Evolutionary conservation across 108 stramenopile genomes (phyloP).

Genomic region (Skeletonema menzelii): DNA sequence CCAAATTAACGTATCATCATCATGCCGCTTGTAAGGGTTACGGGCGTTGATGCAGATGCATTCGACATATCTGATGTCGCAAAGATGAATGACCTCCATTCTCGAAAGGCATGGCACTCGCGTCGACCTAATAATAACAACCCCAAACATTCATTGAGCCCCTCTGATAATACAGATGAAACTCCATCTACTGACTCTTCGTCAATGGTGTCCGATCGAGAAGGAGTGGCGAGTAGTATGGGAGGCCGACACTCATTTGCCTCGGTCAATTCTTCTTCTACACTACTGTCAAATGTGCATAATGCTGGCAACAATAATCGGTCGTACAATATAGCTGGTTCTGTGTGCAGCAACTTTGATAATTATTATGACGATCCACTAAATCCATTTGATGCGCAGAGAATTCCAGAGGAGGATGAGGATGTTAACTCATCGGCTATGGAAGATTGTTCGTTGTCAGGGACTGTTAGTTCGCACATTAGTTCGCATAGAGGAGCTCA

Average conservation of each 20-base stretch:
- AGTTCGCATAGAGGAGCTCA: neutral
- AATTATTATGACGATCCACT: conserved; percentile 13
- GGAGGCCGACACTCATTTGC: neutral
- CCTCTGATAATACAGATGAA: conserved; percentile 10
- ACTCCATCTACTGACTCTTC: conserved; percentile 9
- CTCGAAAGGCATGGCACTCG: conserved; percentile 6
- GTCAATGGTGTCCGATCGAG: neutral
- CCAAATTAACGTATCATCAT: too few relatives aligned
- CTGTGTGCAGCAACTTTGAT: neutral
- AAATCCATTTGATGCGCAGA: conserved; percentile 2
- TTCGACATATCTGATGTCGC: conserved; percentile 29
- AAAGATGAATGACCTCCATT: conserved; percentile 8
- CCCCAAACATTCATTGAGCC: conserved; percentile 2
- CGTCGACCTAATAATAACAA: neutral
- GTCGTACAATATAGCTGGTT: too few relatives aligned
- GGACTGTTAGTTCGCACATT: neutral
- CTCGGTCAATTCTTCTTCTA: neutral
- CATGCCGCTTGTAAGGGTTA: conserved; percentile 21
- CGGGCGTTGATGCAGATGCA: conserved; percentile 13
- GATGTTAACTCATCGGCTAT: conserved; percentile 19
- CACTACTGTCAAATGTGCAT: neutral
- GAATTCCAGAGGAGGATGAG: conserved; percentile 31
- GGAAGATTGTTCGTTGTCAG: conserved; percentile 21
- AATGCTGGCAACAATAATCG: neutral
- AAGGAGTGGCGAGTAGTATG: neutral